These are phyloP conservation scores for Leptodontidium sp. DNA, from an alignment of 2,329 filamentous ascomycete species.

Conservation along the genomic window DNA sequence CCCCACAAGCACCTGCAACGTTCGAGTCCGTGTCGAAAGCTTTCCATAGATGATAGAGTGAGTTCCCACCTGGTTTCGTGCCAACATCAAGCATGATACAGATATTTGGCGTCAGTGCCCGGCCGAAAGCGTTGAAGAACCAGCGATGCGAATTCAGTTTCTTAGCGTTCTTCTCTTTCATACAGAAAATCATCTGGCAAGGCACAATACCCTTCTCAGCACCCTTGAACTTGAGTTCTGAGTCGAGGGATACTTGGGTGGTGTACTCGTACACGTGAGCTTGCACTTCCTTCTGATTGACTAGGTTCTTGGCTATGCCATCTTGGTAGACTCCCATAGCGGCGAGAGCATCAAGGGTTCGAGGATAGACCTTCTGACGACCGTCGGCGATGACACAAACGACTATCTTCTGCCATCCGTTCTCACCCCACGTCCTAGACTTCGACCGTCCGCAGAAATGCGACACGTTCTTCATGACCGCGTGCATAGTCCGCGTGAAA, in stretches of 20 bases:
- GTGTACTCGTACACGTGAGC: slow-evolving; percentile 99
- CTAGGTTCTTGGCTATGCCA: slow-evolving; percentile 97
- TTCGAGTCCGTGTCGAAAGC: slow-evolving; percentile 98
- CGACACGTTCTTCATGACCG: slow-evolving; percentile 96
- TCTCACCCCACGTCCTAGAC: slow-evolving; percentile 94
- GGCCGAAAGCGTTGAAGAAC: slow-evolving; percentile 99
- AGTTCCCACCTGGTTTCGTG: slow-evolving; percentile 86
- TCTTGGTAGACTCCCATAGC: slow-evolving; percentile 98
- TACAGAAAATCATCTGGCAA: slow-evolving; percentile 96
- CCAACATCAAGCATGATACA: slow-evolving; percentile 97
- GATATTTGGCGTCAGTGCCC: slow-evolving; percentile 91
- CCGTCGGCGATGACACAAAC: slow-evolving; percentile 97
- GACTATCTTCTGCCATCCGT: slow-evolving; percentile 99
- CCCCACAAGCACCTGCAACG: slow-evolving; percentile 94
- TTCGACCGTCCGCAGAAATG: slow-evolving; percentile 95
- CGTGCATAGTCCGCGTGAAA: slow-evolving; percentile 98
- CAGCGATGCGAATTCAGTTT: slow-evolving; percentile 98
- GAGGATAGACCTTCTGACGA: slow-evolving; percentile 89
- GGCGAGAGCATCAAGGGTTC: slow-evolving; percentile 91
- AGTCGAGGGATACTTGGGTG: slow-evolving; percentile 94
- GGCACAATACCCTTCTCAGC: slow-evolving; percentile 99
- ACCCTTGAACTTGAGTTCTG: slow-evolving; percentile 97
- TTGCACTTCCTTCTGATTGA: slow-evolving; percentile 94
- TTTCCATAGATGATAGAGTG: slow-evolving; percentile 98
- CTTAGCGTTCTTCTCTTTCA: slow-evolving; percentile 97